A percentile compares a stretch with the other conserved stretches of the same genome.
Conservation (phyloP, 2,329 filamentous ascomycete genomes). For the Alternaria novae-zelandiae region DNA sequence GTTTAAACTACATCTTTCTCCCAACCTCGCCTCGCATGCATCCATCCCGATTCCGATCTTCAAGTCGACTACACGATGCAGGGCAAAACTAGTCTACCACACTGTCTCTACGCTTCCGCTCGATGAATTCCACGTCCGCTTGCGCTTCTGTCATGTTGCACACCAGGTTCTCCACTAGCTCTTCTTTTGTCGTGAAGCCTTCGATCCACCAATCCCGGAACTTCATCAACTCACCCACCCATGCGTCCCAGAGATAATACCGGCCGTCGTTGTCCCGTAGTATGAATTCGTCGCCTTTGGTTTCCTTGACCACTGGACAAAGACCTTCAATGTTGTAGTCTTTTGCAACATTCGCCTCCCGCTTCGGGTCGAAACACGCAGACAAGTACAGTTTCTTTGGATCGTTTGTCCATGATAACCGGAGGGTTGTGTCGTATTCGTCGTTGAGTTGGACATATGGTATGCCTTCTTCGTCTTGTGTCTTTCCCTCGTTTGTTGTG, state of each 20-base stretch:
- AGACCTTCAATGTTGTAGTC: slow-evolving; percentile 10
- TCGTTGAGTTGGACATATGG: slow-evolving; percentile 8
- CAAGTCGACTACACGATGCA: neutral
- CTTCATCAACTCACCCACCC: slow-evolving; percentile 6
- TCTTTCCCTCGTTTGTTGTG: neutral
- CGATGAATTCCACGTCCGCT: slow-evolving; percentile 2
- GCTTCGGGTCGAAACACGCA: slow-evolving; percentile 1
- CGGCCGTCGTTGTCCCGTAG: neutral
- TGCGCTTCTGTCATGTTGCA: slow-evolving; percentile 7
- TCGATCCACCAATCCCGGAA: slow-evolving; percentile 6
- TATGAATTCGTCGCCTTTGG: slow-evolving; percentile 4
- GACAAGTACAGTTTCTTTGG: slow-evolving; percentile 6
- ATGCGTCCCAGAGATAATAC: slow-evolving; percentile 14
- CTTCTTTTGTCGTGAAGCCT: slow-evolving; percentile 7
- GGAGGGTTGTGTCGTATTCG: neutral
- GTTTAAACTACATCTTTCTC: neutral
- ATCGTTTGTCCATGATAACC: slow-evolving; percentile 12
- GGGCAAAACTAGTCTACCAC: neutral
- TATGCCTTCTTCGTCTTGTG: neutral
- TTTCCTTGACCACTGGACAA: slow-evolving; percentile 8
- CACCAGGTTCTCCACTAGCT: slow-evolving; percentile 5
- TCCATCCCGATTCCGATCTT: neutral
- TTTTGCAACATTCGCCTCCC: slow-evolving; percentile 2
- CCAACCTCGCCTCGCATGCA: neutral
- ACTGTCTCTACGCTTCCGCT: neutral